These are phyloP conservation scores for Hibiscus tridactylites DNA, from an alignment of 345 rosid genomes.

Conservation along the genomic window DNA sequence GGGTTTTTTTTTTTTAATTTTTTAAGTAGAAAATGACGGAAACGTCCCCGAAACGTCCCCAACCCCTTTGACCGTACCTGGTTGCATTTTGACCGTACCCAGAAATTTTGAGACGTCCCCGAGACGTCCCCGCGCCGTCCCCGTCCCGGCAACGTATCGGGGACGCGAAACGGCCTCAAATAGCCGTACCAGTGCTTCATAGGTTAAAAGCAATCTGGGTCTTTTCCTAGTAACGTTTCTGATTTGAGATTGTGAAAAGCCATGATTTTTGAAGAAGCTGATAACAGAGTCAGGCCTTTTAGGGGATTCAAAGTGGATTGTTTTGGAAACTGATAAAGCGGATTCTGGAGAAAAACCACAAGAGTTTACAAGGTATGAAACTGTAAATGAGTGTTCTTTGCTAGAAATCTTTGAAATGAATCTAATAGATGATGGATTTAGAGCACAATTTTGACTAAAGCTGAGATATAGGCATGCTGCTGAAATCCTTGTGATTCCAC, in stretches of 20 bases:
- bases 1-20: no score
- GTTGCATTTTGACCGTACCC: no score
- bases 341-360: conserved; percentile 4
- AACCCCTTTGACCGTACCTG: no score
- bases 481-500: not conserved
- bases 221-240: not conserved
- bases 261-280: not conserved
- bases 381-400: not conserved
- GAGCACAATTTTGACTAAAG: not conserved
- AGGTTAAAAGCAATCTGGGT: not conserved
- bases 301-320: not conserved
- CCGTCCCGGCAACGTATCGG: no score
- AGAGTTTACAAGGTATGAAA: not conserved
- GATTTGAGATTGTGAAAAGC: conserved; percentile 10
- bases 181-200: no score
- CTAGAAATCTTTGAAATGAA: not conserved
- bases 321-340: not conserved
- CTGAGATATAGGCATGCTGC: not conserved
- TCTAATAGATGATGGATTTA: not conserved
- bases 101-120: no score
- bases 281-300: not conserved
- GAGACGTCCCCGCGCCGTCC: no score
- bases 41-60: no score
- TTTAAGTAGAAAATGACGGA: no score
- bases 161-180: no score